These are phyloP conservation scores for Phytophthora nicotianae DNA, from an alignment of 352 stramenopile genomes.

Conservation along the genomic window DNA sequence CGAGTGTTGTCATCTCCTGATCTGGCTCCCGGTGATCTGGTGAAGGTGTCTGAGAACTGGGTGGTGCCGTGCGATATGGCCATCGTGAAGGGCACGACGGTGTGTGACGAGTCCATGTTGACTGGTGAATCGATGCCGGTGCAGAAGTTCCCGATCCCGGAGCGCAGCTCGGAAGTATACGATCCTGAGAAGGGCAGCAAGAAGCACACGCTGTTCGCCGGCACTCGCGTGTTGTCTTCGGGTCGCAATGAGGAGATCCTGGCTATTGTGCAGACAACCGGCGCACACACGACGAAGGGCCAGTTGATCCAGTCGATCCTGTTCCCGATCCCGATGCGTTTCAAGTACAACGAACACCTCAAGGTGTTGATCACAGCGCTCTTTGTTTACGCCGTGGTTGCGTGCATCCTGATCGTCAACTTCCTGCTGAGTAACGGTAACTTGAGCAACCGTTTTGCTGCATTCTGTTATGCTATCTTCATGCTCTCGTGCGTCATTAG, in stretches of 20 bases:
- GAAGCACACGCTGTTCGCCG: constrained; percentile 88
- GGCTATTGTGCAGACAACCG: constrained; percentile 81
- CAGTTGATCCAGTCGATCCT: constrained; percentile 88
- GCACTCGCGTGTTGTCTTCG: constrained; percentile 79
- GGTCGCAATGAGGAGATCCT: constrained; percentile 63
- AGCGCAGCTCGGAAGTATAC: constrained; percentile 60
- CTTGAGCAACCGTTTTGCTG: constrained; percentile 32
- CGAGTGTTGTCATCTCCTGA: constrained; percentile 45
- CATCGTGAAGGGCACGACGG: constrained; percentile 64
- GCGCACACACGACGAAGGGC: constrained; percentile 83
- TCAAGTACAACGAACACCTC: constrained; percentile 93
- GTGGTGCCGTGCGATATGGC: constrained; percentile 72
- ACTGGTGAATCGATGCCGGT: constrained; percentile 88
- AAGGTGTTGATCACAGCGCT: constrained; percentile 82
- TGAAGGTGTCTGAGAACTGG: constrained; percentile 70
- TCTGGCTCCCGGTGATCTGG: constrained; percentile 70
- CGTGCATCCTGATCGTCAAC: constrained; percentile 63
- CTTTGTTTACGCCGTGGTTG: constrained; percentile 71
- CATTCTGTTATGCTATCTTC: constrained; percentile 81
- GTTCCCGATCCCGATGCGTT: constrained; percentile 83
- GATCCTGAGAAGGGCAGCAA: constrained; percentile 61
- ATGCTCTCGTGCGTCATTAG: constrained; percentile 71
- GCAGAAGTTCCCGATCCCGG: constrained; percentile 75
- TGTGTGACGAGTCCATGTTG: constrained; percentile 78
- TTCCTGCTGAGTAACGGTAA: constrained; percentile 67